Evolutionary conservation across 2,329 filamentous ascomycete genomes (phyloP).

Genomic region (Pestalotiopsis fici): DNA sequence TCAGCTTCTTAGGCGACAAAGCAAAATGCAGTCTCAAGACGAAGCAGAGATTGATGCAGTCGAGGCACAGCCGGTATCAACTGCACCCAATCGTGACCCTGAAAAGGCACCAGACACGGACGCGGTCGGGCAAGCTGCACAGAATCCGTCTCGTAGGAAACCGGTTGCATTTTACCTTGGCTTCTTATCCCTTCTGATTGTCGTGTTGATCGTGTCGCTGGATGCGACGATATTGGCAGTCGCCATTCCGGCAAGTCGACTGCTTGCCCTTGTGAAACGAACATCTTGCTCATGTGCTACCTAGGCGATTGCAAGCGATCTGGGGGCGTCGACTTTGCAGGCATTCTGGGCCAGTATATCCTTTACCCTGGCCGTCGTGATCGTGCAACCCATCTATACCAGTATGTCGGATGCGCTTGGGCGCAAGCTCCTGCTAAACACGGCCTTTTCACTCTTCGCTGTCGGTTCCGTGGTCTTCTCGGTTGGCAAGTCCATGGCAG

Average conservation of each 20-base stretch:
- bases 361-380: constrained; percentile 23
- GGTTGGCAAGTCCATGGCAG: constrained; percentile 22
- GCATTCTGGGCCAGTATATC: constrained; percentile 36
- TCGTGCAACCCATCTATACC: constrained; percentile 25
- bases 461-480: constrained; percentile 33
- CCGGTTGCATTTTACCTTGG: not conserved
- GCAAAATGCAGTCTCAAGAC: not conserved
- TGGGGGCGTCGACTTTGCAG: constrained; percentile 23
- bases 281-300: not conserved
- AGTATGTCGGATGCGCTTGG: constrained; percentile 31
- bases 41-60: too few relatives aligned
- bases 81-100: not conserved
- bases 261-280: not conserved
- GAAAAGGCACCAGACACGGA: not conserved
- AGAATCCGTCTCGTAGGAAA: not conserved
- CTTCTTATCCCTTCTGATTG: not conserved
- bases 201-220: not conserved
- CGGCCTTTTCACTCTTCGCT: constrained; percentile 32
- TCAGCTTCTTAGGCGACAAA: not conserved
- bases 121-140: not conserved
- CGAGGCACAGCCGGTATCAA: not conserved
- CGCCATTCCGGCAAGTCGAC: not conserved
- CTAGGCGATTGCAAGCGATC: constrained; percentile 22
- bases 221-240: not conserved
- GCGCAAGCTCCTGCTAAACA: constrained; percentile 29